Base-by-base conservation (phyloP, 2,329 filamentous ascomycete species). In the Fusarium newnesense region DNA sequence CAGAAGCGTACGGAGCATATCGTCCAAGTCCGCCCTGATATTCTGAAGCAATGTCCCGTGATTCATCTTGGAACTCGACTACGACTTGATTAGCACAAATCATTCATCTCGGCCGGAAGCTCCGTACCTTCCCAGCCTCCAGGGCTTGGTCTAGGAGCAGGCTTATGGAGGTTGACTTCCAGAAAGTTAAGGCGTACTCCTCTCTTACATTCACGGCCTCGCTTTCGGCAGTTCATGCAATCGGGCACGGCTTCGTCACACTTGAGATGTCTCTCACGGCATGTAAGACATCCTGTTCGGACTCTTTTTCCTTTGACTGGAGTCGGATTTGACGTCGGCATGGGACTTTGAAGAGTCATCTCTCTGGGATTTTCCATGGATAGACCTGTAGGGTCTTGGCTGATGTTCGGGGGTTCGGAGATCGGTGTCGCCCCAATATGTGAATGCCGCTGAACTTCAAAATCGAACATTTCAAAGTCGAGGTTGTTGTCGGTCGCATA, bases 161-260 rank as follows among this genome's bases (percentile, higher is more conserved):
- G 94, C 56, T 86, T 84, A 77, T 93, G 90, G 64, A 92, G 91
- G 70, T 92, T 92, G 7, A 92, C 93, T 79, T 97, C 95, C 75
- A 97, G 95, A 78, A 97, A 98, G 83, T 97, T 98, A 44, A 98
- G 86, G 42, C 94, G 90, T 57, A 98, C 87, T 24, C 95, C 96
- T 75, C 95, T 90, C 80, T 95, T 95, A 85, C 96, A 98, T 64
- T 91, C 86, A 57, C 96, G 88, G 78, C 91, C 95, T 59, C 95
- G 96, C 83, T 97, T 98, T 67, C 90, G 90, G 83, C 96, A 98
- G 78, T 98, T 98, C 77, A 93, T 86, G 72, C 88, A 90, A 39
- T 87, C 84, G 10, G 88, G 88, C 8, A 83, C 77, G 9, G 87
- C 91, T 81, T 97, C 94, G 79, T 97, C 95, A 81, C 95, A 97